These are phyloP conservation scores for Drechslerella dactyloides DNA, from an alignment of 2,329 filamentous ascomycete species.

Conservation along the genomic window DNA sequence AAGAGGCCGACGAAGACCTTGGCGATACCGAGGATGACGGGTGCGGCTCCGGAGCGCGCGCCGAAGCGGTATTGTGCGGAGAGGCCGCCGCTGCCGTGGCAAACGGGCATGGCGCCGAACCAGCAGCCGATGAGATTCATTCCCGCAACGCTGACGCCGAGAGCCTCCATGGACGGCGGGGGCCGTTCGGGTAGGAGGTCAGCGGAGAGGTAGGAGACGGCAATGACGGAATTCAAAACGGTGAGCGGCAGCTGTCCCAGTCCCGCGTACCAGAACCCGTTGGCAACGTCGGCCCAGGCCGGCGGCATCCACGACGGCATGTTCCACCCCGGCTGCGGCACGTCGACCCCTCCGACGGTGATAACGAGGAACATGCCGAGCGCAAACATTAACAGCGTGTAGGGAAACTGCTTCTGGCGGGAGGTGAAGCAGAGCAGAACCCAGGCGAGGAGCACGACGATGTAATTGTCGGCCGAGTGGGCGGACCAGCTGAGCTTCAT, in stretches of 20 bases:
- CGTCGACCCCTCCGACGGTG: conserved; percentile 49
- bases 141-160: conserved; percentile 78
- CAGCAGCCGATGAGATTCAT: conserved; percentile 88
- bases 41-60: conserved; percentile 81
- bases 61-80: conserved; percentile 92
- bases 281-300: conserved; percentile 50
- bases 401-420: conserved; percentile 71
- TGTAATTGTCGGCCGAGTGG: conserved; percentile 74
- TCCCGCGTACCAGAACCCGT: conserved; percentile 62
- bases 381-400: conserved; percentile 75
- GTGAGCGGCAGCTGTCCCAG: conserved; percentile 88
- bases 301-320: conserved; percentile 43
- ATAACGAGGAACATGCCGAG: conserved; percentile 72
- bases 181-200: conserved; percentile 76
- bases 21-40: conserved; percentile 76
- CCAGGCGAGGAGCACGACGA: conserved; percentile 79
- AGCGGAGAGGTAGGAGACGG: conserved; percentile 77
- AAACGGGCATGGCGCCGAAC: conserved; percentile 95
- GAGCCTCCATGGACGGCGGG: conserved; percentile 73
- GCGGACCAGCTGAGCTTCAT: conserved; percentile 74
- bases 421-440: conserved; percentile 70
- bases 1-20: conserved; percentile 79
- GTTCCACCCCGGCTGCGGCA: conserved; percentile 52
- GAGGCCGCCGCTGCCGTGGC: conserved; percentile 88
- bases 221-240: conserved; percentile 89